phyloP scores from a whole-genome alignment of 2,329 filamentous ascomycete genomes.

The Paecilomyces sp. region DNA sequence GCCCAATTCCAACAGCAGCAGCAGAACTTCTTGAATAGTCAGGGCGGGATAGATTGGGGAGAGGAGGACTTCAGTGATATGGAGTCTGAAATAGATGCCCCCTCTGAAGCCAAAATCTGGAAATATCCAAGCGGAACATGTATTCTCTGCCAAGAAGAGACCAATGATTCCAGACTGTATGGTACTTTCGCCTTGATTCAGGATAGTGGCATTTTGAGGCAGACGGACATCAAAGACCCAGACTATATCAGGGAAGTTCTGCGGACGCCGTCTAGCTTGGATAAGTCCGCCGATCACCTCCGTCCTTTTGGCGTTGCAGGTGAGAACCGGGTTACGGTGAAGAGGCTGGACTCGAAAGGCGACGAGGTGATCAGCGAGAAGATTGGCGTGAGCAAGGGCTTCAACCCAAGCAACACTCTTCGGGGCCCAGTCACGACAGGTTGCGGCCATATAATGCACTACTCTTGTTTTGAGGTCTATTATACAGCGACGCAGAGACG shows the following conservation, averaged over 20 bases:
- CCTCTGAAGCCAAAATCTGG: constrained; percentile 66
- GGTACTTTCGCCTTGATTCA: constrained; percentile 88
- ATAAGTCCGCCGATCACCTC: constrained; percentile 73
- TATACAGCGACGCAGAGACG: constrained; percentile 74
- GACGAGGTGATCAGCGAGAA: constrained; percentile 65
- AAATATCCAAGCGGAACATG: constrained; percentile 91
- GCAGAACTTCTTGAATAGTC: constrained; percentile 85
- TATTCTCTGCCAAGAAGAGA: constrained; percentile 94
- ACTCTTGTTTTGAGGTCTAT: constrained; percentile 88
- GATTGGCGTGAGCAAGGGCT: constrained; percentile 83
- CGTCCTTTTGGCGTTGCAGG: constrained; percentile 87
- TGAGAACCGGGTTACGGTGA: constrained; percentile 71
- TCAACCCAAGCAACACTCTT: constrained; percentile 59
- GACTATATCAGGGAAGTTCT: constrained; percentile 80
- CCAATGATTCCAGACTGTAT: constrained; percentile 79
- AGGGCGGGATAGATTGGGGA: constrained; percentile 82
- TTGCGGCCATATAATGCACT: constrained; percentile 99
- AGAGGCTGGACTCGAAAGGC: constrained; percentile 68
- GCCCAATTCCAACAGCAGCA: constrained; percentile 97
- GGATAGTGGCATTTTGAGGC: constrained; percentile 76
- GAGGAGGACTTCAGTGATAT: constrained; percentile 68
- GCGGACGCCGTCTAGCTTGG: constrained; percentile 71
- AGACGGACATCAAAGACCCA: constrained; percentile 73
- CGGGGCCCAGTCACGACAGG: constrained; percentile 79
- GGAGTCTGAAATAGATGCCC: constrained; percentile 43